Evolutionary conservation across 208 protist genomes (phyloP), one percentile per base, ranked within the genome.

Genomic region (Trypanosomatidae sp.): DNA sequence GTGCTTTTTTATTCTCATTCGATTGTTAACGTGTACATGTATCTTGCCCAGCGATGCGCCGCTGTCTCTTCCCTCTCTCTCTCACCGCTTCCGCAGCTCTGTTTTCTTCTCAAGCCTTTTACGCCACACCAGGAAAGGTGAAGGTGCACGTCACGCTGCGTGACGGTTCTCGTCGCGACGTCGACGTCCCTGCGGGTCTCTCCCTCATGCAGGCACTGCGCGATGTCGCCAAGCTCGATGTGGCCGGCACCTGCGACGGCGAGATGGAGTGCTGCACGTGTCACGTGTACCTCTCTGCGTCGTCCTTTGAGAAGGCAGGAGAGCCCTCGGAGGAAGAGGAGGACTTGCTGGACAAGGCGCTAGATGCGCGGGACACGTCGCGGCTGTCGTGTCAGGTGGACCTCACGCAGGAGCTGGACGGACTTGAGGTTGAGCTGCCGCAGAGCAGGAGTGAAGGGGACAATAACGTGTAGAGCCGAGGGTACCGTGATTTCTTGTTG

Each of bases 231-330:
- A 81, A 87, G 1, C 62, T 76, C 3, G 74, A 84, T 47, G 74
- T 84, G 74, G 64, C 98, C 60, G 95, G 90, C 13, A 91, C 96
- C 19, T 98, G 95, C 69, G 89, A 98, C 28, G 89, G 87, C n/a
- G 94, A 87, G 36, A 84, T 94, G 44, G 94, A 94, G 98, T 73
- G 95, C 87, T n/a, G n/a, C 46, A 98, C 97, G 22, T 99, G 97
- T 73, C 97, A 98, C 64, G 91, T 98, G 15, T 90, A 97, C 49
- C 55, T 99, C 22, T 82, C 93, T 30, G 67, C 77, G 64, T 76
- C 88, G 55, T 82, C 83, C 69, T 99, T 89, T 69, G 75, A 92
- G 55, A 94, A 89, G 53, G 68, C 28, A 1, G 74, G 60, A 17
- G 70, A 52, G 36, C 56, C 50, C 30, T 81, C 73, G 10, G 97